Conservation (phyloP, 108 stramenopile species). For the Nitzschia sp. region DNA sequence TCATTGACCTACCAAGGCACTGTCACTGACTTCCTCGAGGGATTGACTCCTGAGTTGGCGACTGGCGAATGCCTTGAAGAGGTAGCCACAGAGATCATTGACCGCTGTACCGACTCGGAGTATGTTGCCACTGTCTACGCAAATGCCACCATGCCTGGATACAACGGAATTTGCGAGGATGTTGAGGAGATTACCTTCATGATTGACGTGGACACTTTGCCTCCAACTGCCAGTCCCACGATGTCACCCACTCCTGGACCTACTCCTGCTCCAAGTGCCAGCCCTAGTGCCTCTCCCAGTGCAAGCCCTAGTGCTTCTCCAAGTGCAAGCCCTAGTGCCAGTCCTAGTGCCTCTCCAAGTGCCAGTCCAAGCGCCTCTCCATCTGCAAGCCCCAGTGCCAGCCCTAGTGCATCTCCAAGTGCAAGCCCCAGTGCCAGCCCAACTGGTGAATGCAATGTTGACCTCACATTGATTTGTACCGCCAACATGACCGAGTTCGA, state of each 20-base stretch:
- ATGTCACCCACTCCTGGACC: slow-evolving; percentile 8
- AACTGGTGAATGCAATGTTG: slow-evolving; percentile 14
- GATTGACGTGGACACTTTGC: slow-evolving; percentile 6
- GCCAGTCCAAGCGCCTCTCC: neutral
- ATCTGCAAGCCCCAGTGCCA: neutral
- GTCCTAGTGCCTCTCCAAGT: neutral
- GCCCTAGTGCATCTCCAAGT: neutral
- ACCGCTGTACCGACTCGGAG: slow-evolving; percentile 16
- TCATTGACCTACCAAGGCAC: slow-evolving; percentile 16
- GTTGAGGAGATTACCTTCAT: slow-evolving; percentile 19
- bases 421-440: neutral
- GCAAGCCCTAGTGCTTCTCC: neutral
- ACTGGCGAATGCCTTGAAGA: slow-evolving; percentile 24
- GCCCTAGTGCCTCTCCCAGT: neutral
- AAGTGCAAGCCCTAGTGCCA: neutral
- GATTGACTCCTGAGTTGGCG: neutral
- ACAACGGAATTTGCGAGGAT: slow-evolving; percentile 6
- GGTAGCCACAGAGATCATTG: neutral
- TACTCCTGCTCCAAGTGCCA: slow-evolving; percentile 14
- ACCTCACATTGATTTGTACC: slow-evolving; percentile 21
- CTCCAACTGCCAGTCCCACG: slow-evolving; percentile 11
- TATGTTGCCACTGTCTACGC: slow-evolving; percentile 16
- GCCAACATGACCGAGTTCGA: neutral
- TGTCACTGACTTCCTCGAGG: slow-evolving; percentile 7
- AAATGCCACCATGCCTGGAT: slow-evolving; percentile 22